Percentiles rank a stretch among this genome's conserved stretches.
These are phyloP conservation scores for Exophiala sp. DNA, from an alignment of 2,329 filamentous ascomycete species.

Conservation along the genomic window DNA sequence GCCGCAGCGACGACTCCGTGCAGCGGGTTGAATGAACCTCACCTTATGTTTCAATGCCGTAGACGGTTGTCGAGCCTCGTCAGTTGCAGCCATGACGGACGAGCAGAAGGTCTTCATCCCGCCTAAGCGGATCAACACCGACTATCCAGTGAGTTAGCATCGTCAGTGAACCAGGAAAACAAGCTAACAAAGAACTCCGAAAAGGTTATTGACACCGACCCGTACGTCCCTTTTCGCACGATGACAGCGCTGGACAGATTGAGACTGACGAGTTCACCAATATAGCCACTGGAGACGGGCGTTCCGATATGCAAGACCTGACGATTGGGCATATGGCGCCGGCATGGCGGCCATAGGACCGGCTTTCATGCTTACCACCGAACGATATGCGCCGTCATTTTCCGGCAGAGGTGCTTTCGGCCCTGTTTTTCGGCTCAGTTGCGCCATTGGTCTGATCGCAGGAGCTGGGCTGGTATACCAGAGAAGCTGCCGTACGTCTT, in stretches of 20 bases:
- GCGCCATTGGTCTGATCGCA: slow-evolving; percentile 65
- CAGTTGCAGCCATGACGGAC: slow-evolving; percentile 24
- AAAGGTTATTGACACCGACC: slow-evolving; percentile 98
- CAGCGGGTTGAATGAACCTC: slow-evolving; percentile 13
- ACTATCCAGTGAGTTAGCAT: slow-evolving; percentile 69
- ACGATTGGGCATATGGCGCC: slow-evolving; percentile 71
- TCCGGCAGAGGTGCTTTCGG: slow-evolving; percentile 77
- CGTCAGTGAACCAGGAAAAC: slow-evolving; percentile 3
- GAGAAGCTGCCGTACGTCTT: slow-evolving; percentile 68
- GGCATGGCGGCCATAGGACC: slow-evolving; percentile 67
- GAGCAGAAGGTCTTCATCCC: slow-evolving; percentile 51
- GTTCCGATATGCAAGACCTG: slow-evolving; percentile 73
- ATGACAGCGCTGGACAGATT: neutral
- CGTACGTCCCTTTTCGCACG: slow-evolving; percentile 56
- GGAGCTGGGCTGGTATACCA: slow-evolving; percentile 84
- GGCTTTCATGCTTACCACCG: slow-evolving; percentile 67
- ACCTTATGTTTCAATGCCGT: slow-evolving; percentile 12
- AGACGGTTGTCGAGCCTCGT: slow-evolving; percentile 1
- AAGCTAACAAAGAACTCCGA: slow-evolving; percentile 30
- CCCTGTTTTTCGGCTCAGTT: slow-evolving; percentile 71
- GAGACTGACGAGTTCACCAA: slow-evolving; percentile 46
- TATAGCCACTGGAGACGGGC: slow-evolving; percentile 75
- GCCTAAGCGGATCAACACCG: slow-evolving; percentile 71
- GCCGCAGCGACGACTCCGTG: slow-evolving; percentile 2
- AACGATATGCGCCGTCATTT: slow-evolving; percentile 77